phyloP scores from a whole-genome alignment of 768 basidiomycete genomes.

The Sarcomyxa edulis region DNA sequence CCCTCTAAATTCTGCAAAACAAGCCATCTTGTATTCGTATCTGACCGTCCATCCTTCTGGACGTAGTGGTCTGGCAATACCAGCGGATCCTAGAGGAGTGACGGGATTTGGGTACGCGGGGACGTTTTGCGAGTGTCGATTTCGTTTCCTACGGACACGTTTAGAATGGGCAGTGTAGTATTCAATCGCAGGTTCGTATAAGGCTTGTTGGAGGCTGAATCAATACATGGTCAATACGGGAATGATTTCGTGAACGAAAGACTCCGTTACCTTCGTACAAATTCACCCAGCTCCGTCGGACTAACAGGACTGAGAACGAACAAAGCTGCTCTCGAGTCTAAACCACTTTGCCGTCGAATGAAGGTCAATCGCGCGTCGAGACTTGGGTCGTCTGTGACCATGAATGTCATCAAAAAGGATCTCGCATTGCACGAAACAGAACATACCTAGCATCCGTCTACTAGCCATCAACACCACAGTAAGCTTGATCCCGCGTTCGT shows the following conservation, averaged over 20 bases:
- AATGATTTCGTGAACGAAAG: not conserved
- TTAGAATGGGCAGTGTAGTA: constrained; percentile 94
- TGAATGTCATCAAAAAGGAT: not conserved
- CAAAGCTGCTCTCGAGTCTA: constrained; percentile 88
- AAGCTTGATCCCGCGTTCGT: constrained; percentile 87
- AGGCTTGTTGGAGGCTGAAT: constrained; percentile 80
- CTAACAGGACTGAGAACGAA: constrained; percentile 95
- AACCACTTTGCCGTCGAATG: constrained; percentile 80
- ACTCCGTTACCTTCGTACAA: constrained; percentile 64
- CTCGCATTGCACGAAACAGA: constrained; percentile 1
- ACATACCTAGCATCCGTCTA: constrained; percentile 77
- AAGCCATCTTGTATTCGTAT: constrained; percentile 96
- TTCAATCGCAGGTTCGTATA: constrained; percentile 86
- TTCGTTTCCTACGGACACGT: constrained; percentile 85
- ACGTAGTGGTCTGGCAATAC: constrained; percentile 55
- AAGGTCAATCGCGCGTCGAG: constrained; percentile 81
- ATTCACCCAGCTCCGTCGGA: constrained; percentile 80
- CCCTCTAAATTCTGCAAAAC: constrained; percentile 91
- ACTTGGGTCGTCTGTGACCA: constrained; percentile 66
- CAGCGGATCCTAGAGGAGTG: constrained; percentile 36
- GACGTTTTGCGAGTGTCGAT: constrained; percentile 62
- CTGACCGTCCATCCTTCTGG: constrained; percentile 93
- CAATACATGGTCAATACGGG: constrained; percentile 1
- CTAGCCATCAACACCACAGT: constrained; percentile 94
- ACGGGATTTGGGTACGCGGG: constrained; percentile 47